These are phyloP conservation scores for Euphorbia schlechtendalii DNA, from an alignment of 441 rosid species.

Conservation along the genomic window DNA sequence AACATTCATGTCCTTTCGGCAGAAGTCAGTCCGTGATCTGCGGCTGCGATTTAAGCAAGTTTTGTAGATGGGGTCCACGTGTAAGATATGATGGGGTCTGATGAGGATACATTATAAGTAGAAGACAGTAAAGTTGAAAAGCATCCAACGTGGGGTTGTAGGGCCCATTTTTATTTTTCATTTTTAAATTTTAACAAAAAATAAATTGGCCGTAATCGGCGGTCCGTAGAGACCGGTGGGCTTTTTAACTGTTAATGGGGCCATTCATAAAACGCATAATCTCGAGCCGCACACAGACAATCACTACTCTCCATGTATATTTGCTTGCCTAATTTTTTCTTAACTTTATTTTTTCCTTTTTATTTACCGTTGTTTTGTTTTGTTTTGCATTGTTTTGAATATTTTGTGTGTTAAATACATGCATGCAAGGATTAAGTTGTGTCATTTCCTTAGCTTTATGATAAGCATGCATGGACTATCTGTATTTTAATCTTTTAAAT, in stretches of 20 bases:
- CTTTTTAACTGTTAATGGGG: conserved; percentile 31
- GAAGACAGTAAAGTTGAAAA: conserved; percentile 12
- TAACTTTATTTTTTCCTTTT: not conserved
- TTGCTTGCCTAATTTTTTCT: not conserved
- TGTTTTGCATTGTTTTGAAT: too few relatives aligned
- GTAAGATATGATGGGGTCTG: conserved; percentile 20
- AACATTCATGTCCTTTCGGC: conserved; percentile 6
- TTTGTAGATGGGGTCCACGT: conserved; percentile 16
- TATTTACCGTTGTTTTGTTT: too few relatives aligned
- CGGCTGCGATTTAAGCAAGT: conserved; percentile 25
- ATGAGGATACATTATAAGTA: conserved; percentile 14
- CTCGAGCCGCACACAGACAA: conserved; percentile 45
- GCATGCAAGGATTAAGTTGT: conserved; percentile 13
- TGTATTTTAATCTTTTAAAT: not conserved
- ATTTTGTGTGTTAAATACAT: conserved; percentile 8
- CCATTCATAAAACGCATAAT: conserved; percentile 12
- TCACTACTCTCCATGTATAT: conserved; percentile 22
- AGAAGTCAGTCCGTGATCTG: conserved; percentile 27
- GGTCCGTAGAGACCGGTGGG: conserved; percentile 33
- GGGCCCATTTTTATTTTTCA: conserved; percentile 34
- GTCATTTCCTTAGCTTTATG: conserved; percentile 21
- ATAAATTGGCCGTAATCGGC: conserved; percentile 38
- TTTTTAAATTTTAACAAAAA: not conserved
- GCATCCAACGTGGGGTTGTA: conserved; percentile 32
- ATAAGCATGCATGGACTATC: not conserved